Evolutionary conservation across 768 basidiomycete genomes (phyloP), one percentile per base, ranked within the genome.

Genomic region (Hypsizygus marmoreus): DNA sequence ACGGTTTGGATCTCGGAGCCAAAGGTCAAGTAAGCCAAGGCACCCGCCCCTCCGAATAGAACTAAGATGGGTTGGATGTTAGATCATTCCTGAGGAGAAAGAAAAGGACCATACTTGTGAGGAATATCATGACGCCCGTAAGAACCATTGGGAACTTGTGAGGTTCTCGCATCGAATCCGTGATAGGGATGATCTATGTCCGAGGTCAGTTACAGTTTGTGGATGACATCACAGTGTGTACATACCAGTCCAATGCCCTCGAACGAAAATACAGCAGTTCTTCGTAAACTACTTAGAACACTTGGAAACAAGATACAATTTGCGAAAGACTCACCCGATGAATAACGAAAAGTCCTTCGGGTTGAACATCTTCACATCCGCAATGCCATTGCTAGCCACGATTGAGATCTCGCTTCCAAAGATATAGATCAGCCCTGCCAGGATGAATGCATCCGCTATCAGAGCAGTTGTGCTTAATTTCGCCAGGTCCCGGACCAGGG

Each of bases 241-340:
- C 82, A 54, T 55, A 88, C 86, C 67, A 98, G 72, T 37, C 95
- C 97, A 54, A 99, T 92, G 7, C 95, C 95, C 67, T 99, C 95
- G 57, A 98, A 99, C 1, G 97, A 92, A 67, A 98, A 98, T 23
- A 97, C 95, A 3, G 97, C 95, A 17, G 97, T 97, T 6, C 94
- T 92, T 50, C 37, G 8, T 16, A 8, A n/a, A 17, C 26, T 4
- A 12, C 4, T 4, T 35, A 17, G 2, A 35, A 20, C 11, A 35
- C 22, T 35, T 20, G 22, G 7, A n/a, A 17, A 26, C n/a, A 12
- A 22, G 23, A 12, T 13, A 32, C 6, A 34, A 25, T 7, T 26
- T 22, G 37, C 31, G 19, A 10, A 36, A 37, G 23, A 69, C 84
- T 54, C 55, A 91, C 88, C 93, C 97, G 46, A 99, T 88, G 49